Evolutionary conservation across 805 yeast genomes (phyloP), one percentile per base, ranked within the genome.

Genomic region (Candida ipomoeae): DNA sequence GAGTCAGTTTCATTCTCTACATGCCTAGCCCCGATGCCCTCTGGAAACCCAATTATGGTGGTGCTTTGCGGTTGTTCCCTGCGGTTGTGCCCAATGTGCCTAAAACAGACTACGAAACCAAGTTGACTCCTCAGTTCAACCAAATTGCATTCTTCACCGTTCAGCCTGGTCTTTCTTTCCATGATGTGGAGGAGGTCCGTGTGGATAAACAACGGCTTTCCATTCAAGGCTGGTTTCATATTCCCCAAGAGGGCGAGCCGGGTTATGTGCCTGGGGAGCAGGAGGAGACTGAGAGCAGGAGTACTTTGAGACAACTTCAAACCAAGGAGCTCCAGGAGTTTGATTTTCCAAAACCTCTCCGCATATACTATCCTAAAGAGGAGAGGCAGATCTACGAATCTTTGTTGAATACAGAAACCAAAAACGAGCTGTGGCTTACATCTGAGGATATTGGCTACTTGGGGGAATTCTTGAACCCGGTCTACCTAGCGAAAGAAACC

Each of bases 141-240:
- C 97, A 94, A 67, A 85, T 94, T 63, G 97, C 98, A 0, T 89
- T 94, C 63, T 94, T 94, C 75, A 85, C 87, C 5, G 98, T 94
- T 13, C 94, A 90, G 63, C 99, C 99, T 0, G 99, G 99, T 0
- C 79, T 85, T 44, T 87, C 96, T 1, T 94, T 94, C 78, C 99
- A 94, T 66, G 99, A 95, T 61, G 99, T 94, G 11, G 98, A 95
- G 69, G 99, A 94, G 66, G 99, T 95, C 1, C 79, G 85, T 53
- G 96, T 84, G 1, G 96, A 91, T 62, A 88, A 85, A 63, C 96
- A 90, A 55, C 78, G 99, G 62, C 72, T 94, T 34, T 88, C 96
- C 0, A 89, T 94, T 53, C 97, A 94, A 62, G 99, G 99, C 1
- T 95, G 99, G 99, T 95, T 92, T 64, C 99, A 94, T 67, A 88